phyloP scores from a whole-genome alignment of 768 basidiomycete genomes.

The Mycena rebaudengoi region DNA sequence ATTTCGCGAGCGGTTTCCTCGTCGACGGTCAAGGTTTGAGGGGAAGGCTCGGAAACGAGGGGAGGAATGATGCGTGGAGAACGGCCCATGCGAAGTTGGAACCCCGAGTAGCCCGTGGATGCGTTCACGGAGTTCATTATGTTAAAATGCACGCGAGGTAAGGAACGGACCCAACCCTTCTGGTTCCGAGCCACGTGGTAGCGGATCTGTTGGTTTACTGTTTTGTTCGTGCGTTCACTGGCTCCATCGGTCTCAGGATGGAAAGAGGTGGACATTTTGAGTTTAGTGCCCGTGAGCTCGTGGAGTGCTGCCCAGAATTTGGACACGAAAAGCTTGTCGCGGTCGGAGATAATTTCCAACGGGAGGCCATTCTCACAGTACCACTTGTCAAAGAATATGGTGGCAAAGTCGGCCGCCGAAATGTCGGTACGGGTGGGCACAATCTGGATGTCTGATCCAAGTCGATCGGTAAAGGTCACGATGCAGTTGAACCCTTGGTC shows the following conservation, averaged over 20 bases:
- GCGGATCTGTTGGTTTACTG: constrained; percentile 36
- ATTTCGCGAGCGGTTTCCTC: constrained; percentile 21
- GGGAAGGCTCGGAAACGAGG: constrained; percentile 22
- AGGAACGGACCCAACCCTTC: constrained; percentile 35
- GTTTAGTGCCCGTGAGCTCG: constrained; percentile 27
- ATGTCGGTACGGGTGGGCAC: constrained; percentile 4
- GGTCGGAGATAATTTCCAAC: constrained; percentile 34
- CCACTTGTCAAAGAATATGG: constrained; percentile 31
- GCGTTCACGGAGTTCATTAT: constrained; percentile 42
- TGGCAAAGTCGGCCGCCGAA: constrained; percentile 19
- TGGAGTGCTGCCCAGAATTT: constrained; percentile 38
- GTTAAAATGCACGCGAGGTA: constrained; percentile 39
- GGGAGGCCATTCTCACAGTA: constrained; percentile 40
- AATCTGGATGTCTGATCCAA: constrained; percentile 19
- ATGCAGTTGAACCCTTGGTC: too few relatives aligned
- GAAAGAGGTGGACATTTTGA: constrained; percentile 42
- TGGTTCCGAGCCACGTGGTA: constrained; percentile 41
- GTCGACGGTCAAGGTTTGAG: constrained; percentile 7
- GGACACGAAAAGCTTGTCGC: constrained; percentile 41
- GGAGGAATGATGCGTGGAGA: constrained; percentile 36
- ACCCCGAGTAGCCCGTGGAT: constrained; percentile 40
- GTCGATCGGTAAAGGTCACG: constrained; percentile 12
- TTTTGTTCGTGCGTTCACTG: constrained; percentile 44
- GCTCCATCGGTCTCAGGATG: constrained; percentile 48
- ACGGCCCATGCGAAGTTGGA: constrained; percentile 37